phyloP scores from a whole-genome alignment of 2,329 filamentous ascomycete species.

The Xylaria sp. region DNA sequence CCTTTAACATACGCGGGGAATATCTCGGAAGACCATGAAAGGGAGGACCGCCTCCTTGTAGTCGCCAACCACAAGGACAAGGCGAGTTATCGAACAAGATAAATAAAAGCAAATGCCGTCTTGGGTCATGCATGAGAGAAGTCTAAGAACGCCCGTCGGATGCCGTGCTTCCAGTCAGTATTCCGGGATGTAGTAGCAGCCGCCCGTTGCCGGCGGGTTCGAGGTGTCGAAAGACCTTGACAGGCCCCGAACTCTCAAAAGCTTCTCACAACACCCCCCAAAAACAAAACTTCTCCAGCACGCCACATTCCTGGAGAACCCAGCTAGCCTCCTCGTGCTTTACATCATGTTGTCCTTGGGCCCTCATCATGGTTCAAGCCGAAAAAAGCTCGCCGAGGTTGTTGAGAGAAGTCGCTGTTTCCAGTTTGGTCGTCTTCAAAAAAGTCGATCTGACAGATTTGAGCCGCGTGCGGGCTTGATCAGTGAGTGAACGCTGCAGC shows the following conservation, averaged over 20 bases:
- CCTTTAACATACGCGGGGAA: constrained; percentile 34
- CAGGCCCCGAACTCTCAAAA: constrained; percentile 21
- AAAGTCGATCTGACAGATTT: constrained; percentile 27
- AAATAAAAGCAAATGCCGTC: constrained; percentile 51
- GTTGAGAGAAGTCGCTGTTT: constrained; percentile 24
- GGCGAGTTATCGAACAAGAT: constrained; percentile 43
- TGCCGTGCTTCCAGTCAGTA: constrained; percentile 31
- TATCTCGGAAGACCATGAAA: constrained; percentile 34
- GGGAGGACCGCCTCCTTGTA: constrained; percentile 37
- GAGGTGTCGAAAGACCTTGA: constrained; percentile 28
- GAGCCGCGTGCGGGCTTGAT: constrained; percentile 33
- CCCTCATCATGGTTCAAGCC: constrained; percentile 27
- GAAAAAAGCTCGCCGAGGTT: constrained; percentile 29
- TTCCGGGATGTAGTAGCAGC: constrained; percentile 29
- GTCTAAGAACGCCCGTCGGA: constrained; percentile 45
- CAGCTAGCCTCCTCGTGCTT: constrained; percentile 20
- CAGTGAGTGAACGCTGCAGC: constrained; percentile 37
- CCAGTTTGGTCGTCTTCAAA: constrained; percentile 9
- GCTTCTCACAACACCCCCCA: constrained; percentile 25
- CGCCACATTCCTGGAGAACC: constrained; percentile 29
- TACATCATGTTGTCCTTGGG: constrained; percentile 28
- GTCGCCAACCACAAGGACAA: constrained; percentile 38
- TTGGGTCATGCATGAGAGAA: constrained; percentile 55
- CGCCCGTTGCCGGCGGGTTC: constrained; percentile 24
- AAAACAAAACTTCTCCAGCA: constrained; percentile 26